These are phyloP conservation scores for Pyronema domesticum DNA, from an alignment of 495 filamentous ascomycete genomes.

Conservation along the genomic window DNA sequence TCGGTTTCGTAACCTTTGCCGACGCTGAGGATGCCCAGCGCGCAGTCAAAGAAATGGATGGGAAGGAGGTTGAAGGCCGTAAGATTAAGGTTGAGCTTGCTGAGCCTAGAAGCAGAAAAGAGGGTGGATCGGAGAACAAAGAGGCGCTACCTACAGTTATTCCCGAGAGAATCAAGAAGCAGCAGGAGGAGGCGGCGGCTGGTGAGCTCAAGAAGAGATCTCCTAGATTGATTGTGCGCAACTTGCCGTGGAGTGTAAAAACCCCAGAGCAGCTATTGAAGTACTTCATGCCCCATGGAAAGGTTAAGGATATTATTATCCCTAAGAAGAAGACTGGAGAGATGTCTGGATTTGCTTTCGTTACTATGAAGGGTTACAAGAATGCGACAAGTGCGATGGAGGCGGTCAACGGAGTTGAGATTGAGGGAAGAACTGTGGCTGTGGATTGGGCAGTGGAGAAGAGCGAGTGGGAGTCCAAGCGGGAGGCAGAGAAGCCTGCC, in stretches of 20 bases:
- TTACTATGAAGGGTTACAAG: slow-evolving; percentile 69
- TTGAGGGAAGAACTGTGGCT: slow-evolving; percentile 71
- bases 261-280: slow-evolving; percentile 54
- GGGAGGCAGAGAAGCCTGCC: slow-evolving; percentile 11
- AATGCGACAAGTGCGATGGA: slow-evolving; percentile 83
- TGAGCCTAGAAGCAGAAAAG: slow-evolving; percentile 61
- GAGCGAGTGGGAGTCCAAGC: slow-evolving; percentile 51
- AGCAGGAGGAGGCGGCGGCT: slow-evolving; percentile 31
- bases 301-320: slow-evolving; percentile 64
- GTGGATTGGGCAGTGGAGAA: slow-evolving; percentile 97
- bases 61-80: slow-evolving; percentile 52
- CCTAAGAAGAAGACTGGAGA: slow-evolving; percentile 46
- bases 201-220: slow-evolving; percentile 33
- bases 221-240: slow-evolving; percentile 81
- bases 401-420: slow-evolving; percentile 67
- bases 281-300: slow-evolving; percentile 73
- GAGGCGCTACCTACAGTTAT: slow-evolving; percentile 19
- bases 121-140: slow-evolving; percentile 28
- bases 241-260: slow-evolving; percentile 92
- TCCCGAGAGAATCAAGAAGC: background rate
- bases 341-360: slow-evolving; percentile 71
- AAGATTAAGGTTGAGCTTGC: slow-evolving; percentile 76
- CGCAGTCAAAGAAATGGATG: slow-evolving; percentile 62
- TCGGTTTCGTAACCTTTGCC: slow-evolving; percentile 91
- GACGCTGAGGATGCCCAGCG: slow-evolving; percentile 74